These are phyloP conservation scores for Neurospora sp. DNA, from an alignment of 495 filamentous ascomycete genomes.

Conservation along the genomic window DNA sequence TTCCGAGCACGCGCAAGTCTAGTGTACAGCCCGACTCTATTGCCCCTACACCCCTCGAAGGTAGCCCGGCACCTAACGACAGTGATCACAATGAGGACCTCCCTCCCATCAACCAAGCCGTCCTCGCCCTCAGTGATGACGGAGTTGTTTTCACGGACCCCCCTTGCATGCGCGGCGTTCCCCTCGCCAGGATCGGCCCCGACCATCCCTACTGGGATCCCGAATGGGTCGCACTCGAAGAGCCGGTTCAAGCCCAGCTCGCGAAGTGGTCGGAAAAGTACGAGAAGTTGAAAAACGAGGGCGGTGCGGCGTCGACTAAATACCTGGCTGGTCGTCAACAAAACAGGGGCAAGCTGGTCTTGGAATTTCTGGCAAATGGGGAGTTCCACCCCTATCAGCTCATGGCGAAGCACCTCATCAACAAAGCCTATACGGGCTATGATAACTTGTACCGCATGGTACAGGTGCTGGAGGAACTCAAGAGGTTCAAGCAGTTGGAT, in stretches of 20 bases:
- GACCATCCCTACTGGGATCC: conserved; percentile 37
- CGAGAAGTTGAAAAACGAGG: conserved; percentile 12
- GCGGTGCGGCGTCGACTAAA: conserved; percentile 23
- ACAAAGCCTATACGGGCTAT: conserved; percentile 32
- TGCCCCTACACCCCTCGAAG: conserved; percentile 6
- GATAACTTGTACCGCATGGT: conserved; percentile 39
- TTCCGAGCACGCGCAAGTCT: conserved; percentile 10
- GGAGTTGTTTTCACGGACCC: conserved; percentile 30
- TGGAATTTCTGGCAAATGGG: conserved; percentile 32
- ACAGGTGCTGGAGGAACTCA: conserved; percentile 37
- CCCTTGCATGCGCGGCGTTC: conserved; percentile 32
- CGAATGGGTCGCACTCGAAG: conserved; percentile 30
- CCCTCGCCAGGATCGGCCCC: conserved; percentile 31
- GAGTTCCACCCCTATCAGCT: conserved; percentile 41
- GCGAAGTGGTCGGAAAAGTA: conserved; percentile 29
- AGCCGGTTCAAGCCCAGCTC: conserved; percentile 19
- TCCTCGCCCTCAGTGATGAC: conserved; percentile 28
- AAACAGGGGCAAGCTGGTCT: conserved; percentile 33
- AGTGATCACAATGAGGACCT: conserved; percentile 3
- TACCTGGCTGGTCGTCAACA: conserved; percentile 36
- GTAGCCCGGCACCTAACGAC: conserved; percentile 10
- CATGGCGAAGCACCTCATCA: conserved; percentile 31
- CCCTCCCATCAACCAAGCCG: conserved; percentile 29
- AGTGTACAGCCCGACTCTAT: background rate
- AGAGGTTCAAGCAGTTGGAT: conserved; percentile 30